A percentile compares a stretch with the other conserved stretches of the same genome.
phyloP scores from a whole-genome alignment of 106 monocot species.

The Triglochin maritima region DNA sequence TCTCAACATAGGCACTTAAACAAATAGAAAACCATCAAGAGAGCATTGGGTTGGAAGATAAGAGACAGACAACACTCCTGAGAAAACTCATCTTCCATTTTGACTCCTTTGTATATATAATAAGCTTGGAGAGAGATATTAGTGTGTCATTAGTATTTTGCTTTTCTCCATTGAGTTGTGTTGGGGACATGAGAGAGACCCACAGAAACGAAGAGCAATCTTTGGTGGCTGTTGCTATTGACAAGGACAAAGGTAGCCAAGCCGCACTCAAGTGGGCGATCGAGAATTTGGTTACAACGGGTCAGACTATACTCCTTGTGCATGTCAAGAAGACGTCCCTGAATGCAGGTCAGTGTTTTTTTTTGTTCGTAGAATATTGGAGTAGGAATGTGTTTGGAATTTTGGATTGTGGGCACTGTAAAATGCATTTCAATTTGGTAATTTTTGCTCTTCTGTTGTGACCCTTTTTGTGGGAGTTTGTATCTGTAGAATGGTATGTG shows the following conservation, averaged over 20 bases:
- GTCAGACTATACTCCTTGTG: conserved; percentile 31
- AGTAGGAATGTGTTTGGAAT: not conserved
- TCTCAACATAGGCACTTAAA: too few species aligned
- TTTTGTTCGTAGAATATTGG: not conserved
- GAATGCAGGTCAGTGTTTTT: not conserved
- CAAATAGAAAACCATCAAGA: too few species aligned
- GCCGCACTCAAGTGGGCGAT: conserved; percentile 42
- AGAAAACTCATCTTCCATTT: too few species aligned
- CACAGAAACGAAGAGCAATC: not conserved
- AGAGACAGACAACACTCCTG: too few species aligned
- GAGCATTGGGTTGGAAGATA: too few species aligned
- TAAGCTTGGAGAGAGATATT: too few species aligned
- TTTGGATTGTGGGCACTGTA: not conserved
- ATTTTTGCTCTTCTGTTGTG: too few species aligned
- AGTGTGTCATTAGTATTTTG: too few species aligned
- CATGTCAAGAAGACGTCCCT: conserved; percentile 16
- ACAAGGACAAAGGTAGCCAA: conserved; percentile 49
- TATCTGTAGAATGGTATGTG: too few species aligned
- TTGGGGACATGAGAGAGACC: not conserved
- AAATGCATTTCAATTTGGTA: too few species aligned
- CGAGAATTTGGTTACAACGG: conserved; percentile 28
- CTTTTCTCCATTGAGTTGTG: not conserved
- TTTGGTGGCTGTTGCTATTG: conserved; percentile 37
- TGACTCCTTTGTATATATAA: too few species aligned
- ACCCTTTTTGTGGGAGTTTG: too few species aligned